A percentile compares a stretch with the other conserved stretches of the same genome.
phyloP scores from a whole-genome alignment of 2,329 filamentous ascomycete genomes.

The Graphilbum fragrans region DNA sequence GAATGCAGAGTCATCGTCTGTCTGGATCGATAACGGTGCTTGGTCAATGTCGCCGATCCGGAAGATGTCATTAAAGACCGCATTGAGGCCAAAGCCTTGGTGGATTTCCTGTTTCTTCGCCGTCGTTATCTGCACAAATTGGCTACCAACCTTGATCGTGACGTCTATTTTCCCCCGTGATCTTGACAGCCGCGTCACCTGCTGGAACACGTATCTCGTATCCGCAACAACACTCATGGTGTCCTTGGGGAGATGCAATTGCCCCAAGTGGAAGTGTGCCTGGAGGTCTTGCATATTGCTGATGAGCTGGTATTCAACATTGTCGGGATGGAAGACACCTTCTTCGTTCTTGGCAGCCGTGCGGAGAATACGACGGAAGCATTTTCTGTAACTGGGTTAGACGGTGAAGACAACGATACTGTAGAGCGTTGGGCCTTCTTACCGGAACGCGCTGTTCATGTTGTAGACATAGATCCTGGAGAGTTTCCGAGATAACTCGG shows the following conservation, averaged over 20 bases:
- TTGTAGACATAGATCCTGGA: conserved; percentile 57
- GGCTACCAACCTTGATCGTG: conserved; percentile 54
- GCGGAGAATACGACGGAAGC: conserved; percentile 51
- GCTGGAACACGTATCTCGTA: conserved; percentile 52
- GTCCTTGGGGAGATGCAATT: conserved; percentile 56
- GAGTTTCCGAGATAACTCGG: conserved; percentile 46
- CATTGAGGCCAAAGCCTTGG: conserved; percentile 46
- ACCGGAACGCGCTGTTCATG: conserved; percentile 60
- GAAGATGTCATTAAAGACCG: conserved; percentile 59
- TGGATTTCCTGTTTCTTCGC: conserved; percentile 57
- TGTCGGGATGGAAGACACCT: conserved; percentile 49
- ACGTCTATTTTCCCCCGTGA: conserved; percentile 61
- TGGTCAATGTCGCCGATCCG: conserved; percentile 56
- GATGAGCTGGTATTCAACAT: conserved; percentile 54
- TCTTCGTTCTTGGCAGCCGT: conserved; percentile 47
- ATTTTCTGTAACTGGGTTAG: conserved; percentile 32
- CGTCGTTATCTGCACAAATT: conserved; percentile 59
- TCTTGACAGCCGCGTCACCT: conserved; percentile 53
- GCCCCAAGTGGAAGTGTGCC: conserved; percentile 52
- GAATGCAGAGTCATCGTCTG: conserved; percentile 56
- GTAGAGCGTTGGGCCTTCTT: too few species aligned
- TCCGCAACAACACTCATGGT: conserved; percentile 58
- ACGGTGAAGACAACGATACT: neutral
- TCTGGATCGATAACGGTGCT: conserved; percentile 49
- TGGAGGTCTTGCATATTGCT: conserved; percentile 55